Evolutionary conservation across 2,329 filamentous ascomycete species (phyloP), one percentile per base, ranked within the genome.

Genomic region (Hymenoscyphus occultus): DNA sequence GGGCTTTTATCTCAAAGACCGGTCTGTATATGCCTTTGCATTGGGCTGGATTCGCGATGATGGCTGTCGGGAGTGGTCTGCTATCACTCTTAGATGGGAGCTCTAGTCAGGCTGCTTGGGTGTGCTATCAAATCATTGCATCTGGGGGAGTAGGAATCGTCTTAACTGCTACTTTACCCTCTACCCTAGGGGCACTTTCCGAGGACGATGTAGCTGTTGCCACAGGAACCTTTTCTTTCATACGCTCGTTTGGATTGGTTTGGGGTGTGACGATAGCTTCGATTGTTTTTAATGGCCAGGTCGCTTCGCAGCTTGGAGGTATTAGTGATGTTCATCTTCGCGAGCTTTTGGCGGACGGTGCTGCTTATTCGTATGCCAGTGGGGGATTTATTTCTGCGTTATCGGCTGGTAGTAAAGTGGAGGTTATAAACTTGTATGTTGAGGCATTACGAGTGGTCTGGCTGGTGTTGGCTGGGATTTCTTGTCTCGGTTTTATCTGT

Each of bases 201-300:
- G 56, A 58, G 13, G 13, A 12, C n/a, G 56, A 58, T n/a, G 56
- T 58, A 7, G 56, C 56, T 39, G n/a, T 31, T 31, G 56, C 56
- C 9, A 32, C 56, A 14, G 56, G n/a, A 10, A 31, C 56, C 3
- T 58, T 31, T 58, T 19, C 56, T n/a, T 58, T 58, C n/a, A 31
- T 39, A 7, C n/a, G 31, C n/a, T 32, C 56, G 1, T 58, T 58
- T 31, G 56, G 56, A 3, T 58, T 28, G 5, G 31, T 39, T 14
- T 58, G 56, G 56, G 56, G 56, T 28, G 56, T 58, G 6, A 58
- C 56, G 7, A 39, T 58, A 16, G 56, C 56, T 13, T 58, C 56
- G 13, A 32, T 35, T 13, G 35, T 58, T n/a, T 58, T 58, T 9
- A 58, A 58, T 58, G 28, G 19, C 4, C 19, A 31, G 6, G 22